These are phyloP conservation scores for Trichopus zeylanicus DNA, from an alignment of 116 monocot species.

Conservation along the genomic window DNA sequence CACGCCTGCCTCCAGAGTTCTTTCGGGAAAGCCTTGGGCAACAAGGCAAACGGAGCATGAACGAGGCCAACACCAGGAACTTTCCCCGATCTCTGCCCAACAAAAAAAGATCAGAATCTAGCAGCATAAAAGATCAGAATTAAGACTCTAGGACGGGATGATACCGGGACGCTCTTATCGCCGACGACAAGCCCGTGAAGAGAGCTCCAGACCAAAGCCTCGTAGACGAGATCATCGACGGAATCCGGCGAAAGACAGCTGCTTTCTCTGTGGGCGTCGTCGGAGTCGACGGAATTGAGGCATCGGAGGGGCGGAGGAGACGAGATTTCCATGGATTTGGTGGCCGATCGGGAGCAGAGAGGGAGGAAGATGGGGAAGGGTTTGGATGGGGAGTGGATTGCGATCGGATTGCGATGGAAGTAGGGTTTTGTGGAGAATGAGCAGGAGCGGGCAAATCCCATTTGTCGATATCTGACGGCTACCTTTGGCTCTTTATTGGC, in stretches of 20 bases:
- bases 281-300: background rate
- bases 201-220: slow-evolving; percentile 84
- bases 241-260: slow-evolving; percentile 1
- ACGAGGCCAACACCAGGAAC: slow-evolving; percentile 80
- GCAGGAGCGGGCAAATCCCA: no score
- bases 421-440: background rate
- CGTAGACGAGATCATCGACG: slow-evolving; percentile 47
- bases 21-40: slow-evolving; percentile 60
- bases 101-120: slow-evolving; percentile 1
- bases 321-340: background rate
- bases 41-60: slow-evolving; percentile 87
- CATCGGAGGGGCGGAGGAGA: no score
- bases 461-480: no score
- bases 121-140: background rate
- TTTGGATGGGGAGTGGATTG: background rate
- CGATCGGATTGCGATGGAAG: background rate
- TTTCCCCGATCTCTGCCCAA: slow-evolving; percentile 54
- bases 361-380: background rate
- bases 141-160: background rate
- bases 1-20: slow-evolving; percentile 76
- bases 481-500: no score
- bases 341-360: background rate
- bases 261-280: background rate
- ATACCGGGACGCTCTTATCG: slow-evolving; percentile 46
- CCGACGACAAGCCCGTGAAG: slow-evolving; percentile 88